Base-by-base conservation (phyloP, 2,329 filamentous ascomycete genomes). In the Aspergillus fijiensis region DNA sequence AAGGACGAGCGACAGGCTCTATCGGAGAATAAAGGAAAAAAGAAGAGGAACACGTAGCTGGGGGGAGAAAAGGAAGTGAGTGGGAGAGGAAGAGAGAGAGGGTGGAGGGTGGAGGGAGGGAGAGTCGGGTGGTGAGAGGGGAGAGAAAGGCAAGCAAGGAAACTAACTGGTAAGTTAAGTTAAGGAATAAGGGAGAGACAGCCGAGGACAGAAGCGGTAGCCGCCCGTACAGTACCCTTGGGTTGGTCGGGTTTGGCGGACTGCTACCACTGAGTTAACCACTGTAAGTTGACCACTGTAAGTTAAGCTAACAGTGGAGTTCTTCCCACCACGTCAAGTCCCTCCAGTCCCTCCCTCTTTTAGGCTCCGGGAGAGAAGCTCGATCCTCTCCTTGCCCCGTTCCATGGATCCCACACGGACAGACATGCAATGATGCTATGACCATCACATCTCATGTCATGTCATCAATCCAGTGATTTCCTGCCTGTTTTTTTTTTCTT, bases 1-100 rank as follows among this genome's bases (percentile, higher is more conserved):
- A 58, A 58, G 54, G 61, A 64, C 63, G 65, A 67, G 63, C 63
- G 48, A 62, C 53, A 60, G 57, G 65, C 63, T 65, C 64, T 64
- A 55, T 62, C 58, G 60, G 59, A 59, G 60, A 56, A 51, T 50
- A 57, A 57, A 59, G 33, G 33, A 58, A 53, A 57, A 51, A 58
- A 60, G 49, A 58, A 57, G 59, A 56, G 56, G 25, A 47, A 59
- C 49, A 51, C 50, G 47, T 45, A 48, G 39, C 49, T 51, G 52
- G 55, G 54, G 33, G 45, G 39, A 55, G 58, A 65, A 29, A 50
- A 60, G 39, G 49, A 62, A 61, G 60, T 50, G 51, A 55, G 49
- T 50, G 54, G 61, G 54, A 59, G 59, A 65, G 57, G 60, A 60
- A 67, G 65, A 60, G 62, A 49, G 60, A 51, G 48, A 48, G 47